These are phyloP conservation scores for Neurospora tetraspora DNA, from an alignment of 495 filamentous ascomycete genomes.

Conservation along the genomic window DNA sequence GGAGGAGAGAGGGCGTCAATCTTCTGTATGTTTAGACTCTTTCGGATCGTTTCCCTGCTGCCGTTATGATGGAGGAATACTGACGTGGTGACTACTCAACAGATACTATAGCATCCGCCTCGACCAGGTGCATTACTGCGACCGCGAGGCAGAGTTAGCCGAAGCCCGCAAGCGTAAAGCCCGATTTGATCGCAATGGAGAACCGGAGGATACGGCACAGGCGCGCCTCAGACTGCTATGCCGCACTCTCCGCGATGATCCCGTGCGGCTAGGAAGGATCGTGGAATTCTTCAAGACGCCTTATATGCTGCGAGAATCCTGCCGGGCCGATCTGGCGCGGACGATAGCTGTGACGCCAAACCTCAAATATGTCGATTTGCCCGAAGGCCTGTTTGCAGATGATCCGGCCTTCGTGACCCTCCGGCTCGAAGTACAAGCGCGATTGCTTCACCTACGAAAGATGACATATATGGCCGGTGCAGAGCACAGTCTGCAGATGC, in stretches of 20 bases:
- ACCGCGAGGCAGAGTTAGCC: slow-evolving; percentile 67
- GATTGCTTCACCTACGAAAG: slow-evolving; percentile 73
- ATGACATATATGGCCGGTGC: slow-evolving; percentile 76
- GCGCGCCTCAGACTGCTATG: slow-evolving; percentile 68
- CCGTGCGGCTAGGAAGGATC: slow-evolving; percentile 47
- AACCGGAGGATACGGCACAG: slow-evolving; percentile 67
- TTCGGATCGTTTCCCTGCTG: too few species aligned
- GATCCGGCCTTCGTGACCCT: slow-evolving; percentile 64
- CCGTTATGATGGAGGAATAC: not conserved
- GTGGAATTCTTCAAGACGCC: slow-evolving; percentile 79
- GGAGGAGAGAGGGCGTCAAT: slow-evolving; percentile 47
- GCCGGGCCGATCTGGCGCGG: slow-evolving; percentile 73
- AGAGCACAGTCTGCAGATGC: slow-evolving; percentile 64
- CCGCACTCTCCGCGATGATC: slow-evolving; percentile 67
- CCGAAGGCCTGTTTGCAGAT: slow-evolving; percentile 74
- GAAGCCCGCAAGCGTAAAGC: slow-evolving; percentile 68
- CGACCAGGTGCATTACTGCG: slow-evolving; percentile 91
- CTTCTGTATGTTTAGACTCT: slow-evolving; percentile 45
- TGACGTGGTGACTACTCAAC: slow-evolving; percentile 6
- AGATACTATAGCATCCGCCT: slow-evolving; percentile 88
- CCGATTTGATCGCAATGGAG: slow-evolving; percentile 62
- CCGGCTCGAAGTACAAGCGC: slow-evolving; percentile 70
- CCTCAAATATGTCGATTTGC: slow-evolving; percentile 83
- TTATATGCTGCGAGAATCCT: slow-evolving; percentile 92
- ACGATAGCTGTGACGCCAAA: slow-evolving; percentile 78